Evolutionary conservation across 2,329 filamentous ascomycete genomes (phyloP).

Genomic region (Karstenula rhodostoma): DNA sequence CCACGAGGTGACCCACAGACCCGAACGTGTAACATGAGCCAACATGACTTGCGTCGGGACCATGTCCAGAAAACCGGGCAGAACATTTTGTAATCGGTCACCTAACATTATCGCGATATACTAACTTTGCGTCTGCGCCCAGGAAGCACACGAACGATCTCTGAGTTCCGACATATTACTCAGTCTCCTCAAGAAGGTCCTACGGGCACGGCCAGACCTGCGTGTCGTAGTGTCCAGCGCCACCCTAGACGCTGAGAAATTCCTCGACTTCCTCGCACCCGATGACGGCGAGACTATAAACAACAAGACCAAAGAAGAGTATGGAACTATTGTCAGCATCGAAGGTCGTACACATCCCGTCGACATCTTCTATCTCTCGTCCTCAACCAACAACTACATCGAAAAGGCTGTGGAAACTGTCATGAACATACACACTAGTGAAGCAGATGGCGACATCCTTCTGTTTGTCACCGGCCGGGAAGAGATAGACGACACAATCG

Average conservation of each 20-base stretch:
- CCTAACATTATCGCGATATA: background rate
- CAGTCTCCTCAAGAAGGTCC: slow-evolving; percentile 89
- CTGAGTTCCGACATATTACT: slow-evolving; percentile 91
- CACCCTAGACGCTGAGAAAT: slow-evolving; percentile 88
- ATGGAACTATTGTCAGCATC: slow-evolving; percentile 77
- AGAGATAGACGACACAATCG: slow-evolving; percentile 86
- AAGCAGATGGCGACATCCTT: slow-evolving; percentile 84
- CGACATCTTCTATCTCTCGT: slow-evolving; percentile 81
- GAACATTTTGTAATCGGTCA: background rate
- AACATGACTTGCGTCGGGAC: background rate
- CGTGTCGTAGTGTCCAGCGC: slow-evolving; percentile 93
- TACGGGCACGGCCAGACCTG: slow-evolving; percentile 78
- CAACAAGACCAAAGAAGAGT: slow-evolving; percentile 50
- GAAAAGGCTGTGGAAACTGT: slow-evolving; percentile 83
- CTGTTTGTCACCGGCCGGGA: slow-evolving; percentile 92
- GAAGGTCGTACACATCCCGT: slow-evolving; percentile 91
- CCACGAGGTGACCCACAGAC: too few species aligned
- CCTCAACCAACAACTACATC: slow-evolving; percentile 84
- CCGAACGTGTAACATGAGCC: background rate
- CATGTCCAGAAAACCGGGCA: background rate
- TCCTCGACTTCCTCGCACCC: slow-evolving; percentile 77
- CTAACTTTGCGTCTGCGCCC: background rate
- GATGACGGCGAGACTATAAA: slow-evolving; percentile 51
- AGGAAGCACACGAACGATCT: slow-evolving; percentile 90
- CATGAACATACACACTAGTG: slow-evolving; percentile 84